Evolutionary conservation across 768 basidiomycete species (phyloP).

Genomic region (Psilocybe sp.): DNA sequence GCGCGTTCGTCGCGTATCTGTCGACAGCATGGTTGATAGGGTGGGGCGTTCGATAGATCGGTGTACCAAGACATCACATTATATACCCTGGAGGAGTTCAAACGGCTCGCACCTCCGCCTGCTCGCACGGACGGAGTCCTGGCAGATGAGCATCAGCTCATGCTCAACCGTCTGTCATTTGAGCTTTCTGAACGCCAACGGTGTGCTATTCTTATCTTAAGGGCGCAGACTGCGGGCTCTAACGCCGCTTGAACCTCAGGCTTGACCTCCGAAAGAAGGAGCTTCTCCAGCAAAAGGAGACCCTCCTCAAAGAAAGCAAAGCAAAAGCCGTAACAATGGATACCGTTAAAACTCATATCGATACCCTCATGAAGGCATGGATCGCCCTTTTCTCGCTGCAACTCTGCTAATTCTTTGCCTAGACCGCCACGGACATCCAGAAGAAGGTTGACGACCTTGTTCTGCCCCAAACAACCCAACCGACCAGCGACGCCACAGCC

Average conservation of each 20-base stretch:
- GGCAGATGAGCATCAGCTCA: slow-evolving; percentile 74
- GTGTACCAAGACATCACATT: slow-evolving; percentile 87
- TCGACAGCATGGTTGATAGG: neutral
- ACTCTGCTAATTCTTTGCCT: slow-evolving; percentile 5
- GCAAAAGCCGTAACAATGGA: slow-evolving; percentile 71
- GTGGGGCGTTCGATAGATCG: slow-evolving; percentile 47
- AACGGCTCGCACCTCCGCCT: slow-evolving; percentile 64
- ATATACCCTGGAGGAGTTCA: slow-evolving; percentile 68
- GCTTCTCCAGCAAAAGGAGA: slow-evolving; percentile 68
- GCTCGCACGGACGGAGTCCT: slow-evolving; percentile 59
- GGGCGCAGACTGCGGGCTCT: neutral
- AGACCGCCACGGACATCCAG: slow-evolving; percentile 72
- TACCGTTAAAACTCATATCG: slow-evolving; percentile 75
- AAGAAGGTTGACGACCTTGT: slow-evolving; percentile 74
- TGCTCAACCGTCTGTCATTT: slow-evolving; percentile 84
- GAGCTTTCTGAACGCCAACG: slow-evolving; percentile 87
- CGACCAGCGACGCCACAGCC: slow-evolving; percentile 6
- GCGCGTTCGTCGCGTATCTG: neutral
- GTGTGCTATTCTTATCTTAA: slow-evolving; percentile 35
- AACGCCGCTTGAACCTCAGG: slow-evolving; percentile 33
- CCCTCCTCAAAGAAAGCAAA: slow-evolving; percentile 78
- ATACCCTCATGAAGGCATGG: slow-evolving; percentile 67
- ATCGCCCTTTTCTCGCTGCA: neutral
- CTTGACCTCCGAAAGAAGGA: slow-evolving; percentile 71
- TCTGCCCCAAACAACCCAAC: slow-evolving; percentile 32